phyloP scores from a whole-genome alignment of 176 grass and related monocot species.

The Cenchrus purpureus region DNA sequence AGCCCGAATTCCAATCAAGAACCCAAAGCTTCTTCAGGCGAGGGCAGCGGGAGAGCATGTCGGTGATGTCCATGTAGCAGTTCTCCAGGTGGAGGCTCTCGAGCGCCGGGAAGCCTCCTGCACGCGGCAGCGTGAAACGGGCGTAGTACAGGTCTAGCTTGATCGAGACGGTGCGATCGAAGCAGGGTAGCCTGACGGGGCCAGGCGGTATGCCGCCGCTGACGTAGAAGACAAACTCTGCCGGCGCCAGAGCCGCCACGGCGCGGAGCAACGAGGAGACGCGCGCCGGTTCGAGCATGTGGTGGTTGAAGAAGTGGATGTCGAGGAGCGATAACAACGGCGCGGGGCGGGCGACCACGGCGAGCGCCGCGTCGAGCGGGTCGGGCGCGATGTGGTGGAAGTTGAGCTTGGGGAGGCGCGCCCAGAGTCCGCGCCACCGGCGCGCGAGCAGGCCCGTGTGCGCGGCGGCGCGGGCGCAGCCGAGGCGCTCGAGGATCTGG shows the following conservation, averaged over 20 bases:
- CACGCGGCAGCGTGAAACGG: not conserved
- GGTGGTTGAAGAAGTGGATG: no score
- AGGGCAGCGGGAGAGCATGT: not conserved
- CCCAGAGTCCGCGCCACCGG: constrained; percentile 27
- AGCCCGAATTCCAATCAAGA: not conserved
- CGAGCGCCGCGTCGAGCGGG: not conserved
- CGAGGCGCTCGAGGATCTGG: not conserved
- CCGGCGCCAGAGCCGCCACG: constrained; percentile 1
- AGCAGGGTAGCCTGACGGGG: not conserved
- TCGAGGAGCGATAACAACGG: no score
- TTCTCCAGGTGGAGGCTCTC: not conserved
- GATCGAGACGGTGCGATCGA: not conserved
- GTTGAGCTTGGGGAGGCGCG: not conserved
- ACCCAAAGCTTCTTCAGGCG: not conserved
- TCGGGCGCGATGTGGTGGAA: not conserved
- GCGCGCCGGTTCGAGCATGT: no score
- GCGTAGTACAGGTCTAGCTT: not conserved
- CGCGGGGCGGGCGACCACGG: no score
- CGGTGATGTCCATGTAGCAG: not conserved
- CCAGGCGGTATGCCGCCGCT: not conserved
- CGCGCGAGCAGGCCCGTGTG: constrained; percentile 1
- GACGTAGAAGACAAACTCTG: not conserved
- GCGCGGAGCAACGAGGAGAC: not conserved
- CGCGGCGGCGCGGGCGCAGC: constrained; percentile 17
- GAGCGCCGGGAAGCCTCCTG: not conserved